Evolutionary conservation across 169 alveolate species (phyloP).

Genomic region (Blepharisma undulans): DNA sequence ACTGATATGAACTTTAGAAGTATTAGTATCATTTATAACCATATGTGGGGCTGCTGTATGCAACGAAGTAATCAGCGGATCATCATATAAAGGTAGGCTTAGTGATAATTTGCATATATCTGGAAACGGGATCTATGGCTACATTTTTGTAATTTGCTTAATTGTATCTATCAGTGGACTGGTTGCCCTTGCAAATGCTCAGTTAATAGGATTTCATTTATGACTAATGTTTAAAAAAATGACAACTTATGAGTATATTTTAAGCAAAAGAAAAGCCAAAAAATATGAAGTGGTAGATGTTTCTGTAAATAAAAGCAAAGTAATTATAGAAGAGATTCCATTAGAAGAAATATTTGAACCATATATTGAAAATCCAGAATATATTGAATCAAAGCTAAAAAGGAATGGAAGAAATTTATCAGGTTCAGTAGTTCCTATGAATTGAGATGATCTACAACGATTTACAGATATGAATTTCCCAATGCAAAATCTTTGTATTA

Average conservation of each 20-base stretch:
- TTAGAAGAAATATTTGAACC: constrained; percentile 39
- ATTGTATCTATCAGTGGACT: background rate
- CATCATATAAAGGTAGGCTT: background rate
- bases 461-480: background rate
- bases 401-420: background rate
- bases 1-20: background rate
- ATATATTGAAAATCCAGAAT: constrained; percentile 29
- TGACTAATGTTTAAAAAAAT: constrained; percentile 30
- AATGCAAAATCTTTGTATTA: background rate
- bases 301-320: background rate
- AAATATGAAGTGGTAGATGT: background rate
- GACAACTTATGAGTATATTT: constrained; percentile 44
- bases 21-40: background rate
- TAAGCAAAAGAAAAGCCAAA: background rate
- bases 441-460: background rate
- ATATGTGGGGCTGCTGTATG: background rate
- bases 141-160: background rate
- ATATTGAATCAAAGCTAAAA: background rate
- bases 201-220: constrained; percentile 32
- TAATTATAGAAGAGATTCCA: constrained; percentile 14
- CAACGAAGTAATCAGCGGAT: background rate
- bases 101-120: background rate
- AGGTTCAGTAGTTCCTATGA: background rate
- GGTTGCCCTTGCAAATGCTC: background rate
- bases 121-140: background rate